Base-by-base conservation (phyloP, 352 stramenopile genomes). In the Globisporangium camurandrum region DNA sequence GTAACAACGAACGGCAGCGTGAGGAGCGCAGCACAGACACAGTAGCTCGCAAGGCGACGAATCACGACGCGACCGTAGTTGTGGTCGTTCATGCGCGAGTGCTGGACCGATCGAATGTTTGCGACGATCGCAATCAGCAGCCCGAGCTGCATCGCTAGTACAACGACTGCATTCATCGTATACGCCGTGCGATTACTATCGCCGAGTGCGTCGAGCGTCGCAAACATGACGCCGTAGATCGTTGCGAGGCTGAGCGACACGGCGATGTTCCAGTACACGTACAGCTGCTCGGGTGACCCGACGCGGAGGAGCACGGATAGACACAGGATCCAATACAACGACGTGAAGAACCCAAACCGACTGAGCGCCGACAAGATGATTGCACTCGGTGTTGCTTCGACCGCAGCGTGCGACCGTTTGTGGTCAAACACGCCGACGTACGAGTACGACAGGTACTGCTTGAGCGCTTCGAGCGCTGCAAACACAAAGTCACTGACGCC, bases 311-410 rank as follows among this genome's bases (percentile, higher is more conserved):
- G 67, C 61, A 86, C 54, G 63, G 76, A 88, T 27, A 88, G 64
- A 45, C 70, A 86, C 33, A 70, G 52, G 56, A 85, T 67, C 76
- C 76, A 88, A 46, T 75, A 88, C 28, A 88, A 52, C 37, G 76
- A 88, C 69, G 83, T 86, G 67, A 86, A 86, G 59, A 88, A 82
- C 47, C 64, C 59, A 50, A 75, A 79, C 47, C 76, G 76, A 17
- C 64, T 60, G n/a, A 84, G 49, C 31, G 75, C 51, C 27, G 67
- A 67, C 26, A 81, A 33, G 19, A 69, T 31, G 36, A 73, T 31
- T n/a, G n/a, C n/a, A n/a, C n/a, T n/a, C n/a, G n/a, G n/a, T n/a
- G n/a, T n/a, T n/a, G n/a, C n/a, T 42, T 66, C 59, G 22, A 57
- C 17, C 24, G 23, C 17, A 26, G 46, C 4, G 10, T 54, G 46